Evolutionary conservation across 2,329 filamentous ascomycete species (phyloP).

Genomic region (Colletotrichum chrysophilum): DNA sequence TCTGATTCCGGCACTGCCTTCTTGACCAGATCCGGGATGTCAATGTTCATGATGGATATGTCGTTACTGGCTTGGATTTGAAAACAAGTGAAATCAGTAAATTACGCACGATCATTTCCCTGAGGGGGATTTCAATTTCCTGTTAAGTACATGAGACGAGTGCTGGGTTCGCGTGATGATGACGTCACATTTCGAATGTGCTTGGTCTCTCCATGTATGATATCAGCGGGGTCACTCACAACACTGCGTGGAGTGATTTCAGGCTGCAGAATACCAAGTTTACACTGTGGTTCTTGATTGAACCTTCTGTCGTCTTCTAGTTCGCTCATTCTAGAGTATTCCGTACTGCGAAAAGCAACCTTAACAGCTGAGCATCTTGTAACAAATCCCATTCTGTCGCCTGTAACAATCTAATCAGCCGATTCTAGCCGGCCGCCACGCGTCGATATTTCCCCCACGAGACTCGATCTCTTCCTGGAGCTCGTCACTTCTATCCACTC

Average conservation of each 20-base stretch:
- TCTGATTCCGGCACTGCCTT: slow-evolving; percentile 33
- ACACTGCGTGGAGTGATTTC: neutral
- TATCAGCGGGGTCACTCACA: neutral
- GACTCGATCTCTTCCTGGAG: too few relatives aligned
- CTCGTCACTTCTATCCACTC: too few relatives aligned
- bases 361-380: too few relatives aligned
- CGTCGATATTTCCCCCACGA: too few relatives aligned
- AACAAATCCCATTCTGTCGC: too few relatives aligned
- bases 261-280: neutral
- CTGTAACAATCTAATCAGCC: too few relatives aligned
- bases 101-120: too few relatives aligned
- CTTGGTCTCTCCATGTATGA: neutral
- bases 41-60: slow-evolving; percentile 26
- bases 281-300: neutral
- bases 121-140: too few relatives aligned
- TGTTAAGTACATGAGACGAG: neutral
- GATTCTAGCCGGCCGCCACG: too few relatives aligned
- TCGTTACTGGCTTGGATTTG: neutral
- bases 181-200: neutral
- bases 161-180: neutral
- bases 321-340: accelerated
- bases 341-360: accelerated
- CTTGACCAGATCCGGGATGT: slow-evolving; percentile 34
- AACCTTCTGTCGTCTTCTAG: accelerated
- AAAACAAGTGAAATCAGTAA: too few relatives aligned